phyloP scores from a whole-genome alignment of 2,329 filamentous ascomycete genomes.

The Talaromyces verruculosus region DNA sequence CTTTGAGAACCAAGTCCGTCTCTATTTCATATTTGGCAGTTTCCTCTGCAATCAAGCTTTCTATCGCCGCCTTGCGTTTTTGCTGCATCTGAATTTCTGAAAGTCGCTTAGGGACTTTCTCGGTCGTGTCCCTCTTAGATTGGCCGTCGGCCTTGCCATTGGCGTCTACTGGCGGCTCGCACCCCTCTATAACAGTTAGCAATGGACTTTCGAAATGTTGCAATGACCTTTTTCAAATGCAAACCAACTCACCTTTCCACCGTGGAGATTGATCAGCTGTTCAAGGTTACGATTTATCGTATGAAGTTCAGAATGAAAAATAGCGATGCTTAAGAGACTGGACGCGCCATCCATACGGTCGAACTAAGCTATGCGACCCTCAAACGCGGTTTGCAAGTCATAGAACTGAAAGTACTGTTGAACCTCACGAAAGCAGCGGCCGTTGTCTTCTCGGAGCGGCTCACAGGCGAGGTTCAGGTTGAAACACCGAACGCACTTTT shows the following conservation, averaged over 20 bases:
- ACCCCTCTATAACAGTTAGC: not conserved
- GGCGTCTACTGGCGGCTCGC: constrained; percentile 22
- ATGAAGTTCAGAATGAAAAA: not conserved
- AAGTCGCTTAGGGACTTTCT: constrained; percentile 36
- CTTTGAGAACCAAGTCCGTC: constrained; percentile 41
- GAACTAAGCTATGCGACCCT: not conserved
- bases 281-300: not conserved
- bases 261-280: not conserved
- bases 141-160: not conserved
- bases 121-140: constrained; percentile 41
- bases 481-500: not conserved
- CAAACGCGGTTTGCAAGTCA: not conserved
- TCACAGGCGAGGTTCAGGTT: not conserved
- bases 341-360: not conserved
- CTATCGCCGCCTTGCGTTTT: constrained; percentile 41
- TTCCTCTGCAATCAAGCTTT: constrained; percentile 40
- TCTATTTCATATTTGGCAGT: constrained; percentile 42
- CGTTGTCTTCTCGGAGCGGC: not conserved
- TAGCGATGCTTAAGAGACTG: not conserved
- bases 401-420: not conserved
- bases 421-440: not conserved
- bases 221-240: not conserved
- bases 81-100: constrained; percentile 45
- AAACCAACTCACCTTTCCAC: not conserved
- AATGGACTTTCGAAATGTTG: too few relatives aligned